Percentiles rank a stretch among this genome's conserved stretches.
Conservation (phyloP, 352 stramenopile genomes). For the Globisporangium irregulare region DNA sequence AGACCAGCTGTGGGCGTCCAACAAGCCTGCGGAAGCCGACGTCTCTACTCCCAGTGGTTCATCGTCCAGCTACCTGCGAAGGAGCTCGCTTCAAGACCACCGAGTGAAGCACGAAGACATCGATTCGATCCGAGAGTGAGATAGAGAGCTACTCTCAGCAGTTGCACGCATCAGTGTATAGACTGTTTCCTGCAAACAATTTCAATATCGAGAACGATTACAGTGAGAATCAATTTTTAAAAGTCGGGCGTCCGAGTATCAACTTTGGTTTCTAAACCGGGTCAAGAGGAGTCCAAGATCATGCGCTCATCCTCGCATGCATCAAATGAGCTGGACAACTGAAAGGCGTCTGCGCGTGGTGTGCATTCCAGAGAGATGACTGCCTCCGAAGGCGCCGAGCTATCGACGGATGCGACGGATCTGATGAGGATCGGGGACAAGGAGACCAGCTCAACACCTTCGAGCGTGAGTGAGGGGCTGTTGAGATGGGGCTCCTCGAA, state of each 20-base stretch:
- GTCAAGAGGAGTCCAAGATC: no score
- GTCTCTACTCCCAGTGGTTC: neutral
- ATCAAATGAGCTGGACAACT: no score
- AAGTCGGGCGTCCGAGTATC: neutral
- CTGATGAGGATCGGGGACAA: neutral
- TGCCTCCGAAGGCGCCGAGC: constrained; percentile 1
- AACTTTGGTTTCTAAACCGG: neutral
- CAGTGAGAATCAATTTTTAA: neutral
- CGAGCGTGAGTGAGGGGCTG: neutral
- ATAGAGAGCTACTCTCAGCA: neutral
- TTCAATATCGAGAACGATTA: neutral
- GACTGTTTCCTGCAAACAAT: no score
- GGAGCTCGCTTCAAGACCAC: neutral
- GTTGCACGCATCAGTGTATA: no score
- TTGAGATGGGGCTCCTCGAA: neutral
- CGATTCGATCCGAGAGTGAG: neutral
- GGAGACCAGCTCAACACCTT: neutral
- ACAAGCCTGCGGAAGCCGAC: no score
- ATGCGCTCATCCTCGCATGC: no score
- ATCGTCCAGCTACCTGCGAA: neutral
- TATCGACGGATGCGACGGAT: constrained; percentile 7
- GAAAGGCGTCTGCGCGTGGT: neutral
- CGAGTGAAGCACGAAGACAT: neutral
- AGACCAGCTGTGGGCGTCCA: constrained; percentile 10
- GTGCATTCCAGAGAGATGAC: neutral